Base-by-base conservation (phyloP, 768 basidiomycete species). In the Pulveroboletus ravenelii region DNA sequence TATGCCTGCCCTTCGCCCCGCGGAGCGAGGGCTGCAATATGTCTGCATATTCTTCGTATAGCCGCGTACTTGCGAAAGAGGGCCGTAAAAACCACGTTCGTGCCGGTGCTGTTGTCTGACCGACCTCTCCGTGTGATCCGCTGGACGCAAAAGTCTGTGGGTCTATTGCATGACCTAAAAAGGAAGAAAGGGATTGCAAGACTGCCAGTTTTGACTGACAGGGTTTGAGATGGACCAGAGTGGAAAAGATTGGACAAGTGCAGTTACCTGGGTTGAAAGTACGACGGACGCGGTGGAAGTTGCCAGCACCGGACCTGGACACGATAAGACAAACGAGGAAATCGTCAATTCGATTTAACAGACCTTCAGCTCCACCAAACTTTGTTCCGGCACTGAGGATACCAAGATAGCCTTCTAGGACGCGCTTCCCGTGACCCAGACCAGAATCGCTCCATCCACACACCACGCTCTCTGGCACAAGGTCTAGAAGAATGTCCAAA, bases 331-430 rank as follows among this genome's bases (percentile, higher is more conserved):
- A 18, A 32, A 45, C 12, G 30, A 30, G 14, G 41, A 38, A 9
- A 45, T 12, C 20, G 39, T n/a, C 15, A 15, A 32, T 36, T 49
- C 29, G 14, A 46, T 27, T 39, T 32, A 10, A 48, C 66, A 23
- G 53, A 80, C 85, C 84, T 50, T 80, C 77, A 10, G 66, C 70
- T 47, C 79, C 79, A 32, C 78, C 79, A 55, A 79, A 82, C 54
- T 74, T 79, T 2, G 81, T 81, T 15, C 85, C 82, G 5, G 80
- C 84, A 54, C 77, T 86, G 50, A 93, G 68, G 53, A 91, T 76
- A n/a, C 86, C 82, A 12, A 93, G 76, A 63, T 91, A 91, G 2
- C 89, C 89, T 60, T 87, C 84, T 20, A 93, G 62, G 12, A 89
- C 77, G 32, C 87, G 76, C 54, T 72, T 72, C 38, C 85, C 84